Conservation (phyloP, 768 basidiomycete species). For the Tylopilus intermedius region DNA sequence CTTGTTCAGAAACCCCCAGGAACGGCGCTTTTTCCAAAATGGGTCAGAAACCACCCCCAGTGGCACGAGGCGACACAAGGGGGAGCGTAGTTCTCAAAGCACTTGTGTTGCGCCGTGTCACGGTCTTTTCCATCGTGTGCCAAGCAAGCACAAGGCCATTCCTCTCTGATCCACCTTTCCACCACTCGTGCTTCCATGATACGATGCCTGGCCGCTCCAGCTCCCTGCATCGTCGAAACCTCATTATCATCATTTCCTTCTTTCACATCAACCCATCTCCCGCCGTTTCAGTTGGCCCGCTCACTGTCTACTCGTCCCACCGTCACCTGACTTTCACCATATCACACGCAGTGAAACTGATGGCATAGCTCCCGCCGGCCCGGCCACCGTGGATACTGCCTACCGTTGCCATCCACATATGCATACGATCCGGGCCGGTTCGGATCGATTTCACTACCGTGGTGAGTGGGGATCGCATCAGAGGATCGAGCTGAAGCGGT, state of each 20-base stretch:
- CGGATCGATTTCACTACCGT: background rate
- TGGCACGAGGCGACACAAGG: slow-evolving; percentile 26
- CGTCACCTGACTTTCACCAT: background rate
- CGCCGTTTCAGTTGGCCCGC: too few relatives aligned
- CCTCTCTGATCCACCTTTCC: background rate
- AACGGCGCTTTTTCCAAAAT: background rate
- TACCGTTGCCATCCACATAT: background rate
- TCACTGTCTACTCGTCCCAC: background rate
- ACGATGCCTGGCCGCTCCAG: background rate
- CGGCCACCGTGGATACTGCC: background rate
- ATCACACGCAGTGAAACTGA: background rate
- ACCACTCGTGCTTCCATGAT: background rate
- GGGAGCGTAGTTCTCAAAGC: slow-evolving; percentile 48
- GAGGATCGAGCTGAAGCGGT: background rate
- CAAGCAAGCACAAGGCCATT: background rate
- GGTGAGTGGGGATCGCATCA: background rate
- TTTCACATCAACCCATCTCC: background rate
- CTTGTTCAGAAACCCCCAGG: background rate
- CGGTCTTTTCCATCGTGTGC: background rate
- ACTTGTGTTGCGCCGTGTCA: slow-evolving; percentile 29
- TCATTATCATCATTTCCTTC: background rate
- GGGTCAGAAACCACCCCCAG: background rate
- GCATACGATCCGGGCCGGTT: background rate
- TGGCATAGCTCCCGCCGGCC: background rate
- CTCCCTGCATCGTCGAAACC: background rate